phyloP scores from a whole-genome alignment of 805 yeast genomes.

The Phaffomyces antillensis region DNA sequence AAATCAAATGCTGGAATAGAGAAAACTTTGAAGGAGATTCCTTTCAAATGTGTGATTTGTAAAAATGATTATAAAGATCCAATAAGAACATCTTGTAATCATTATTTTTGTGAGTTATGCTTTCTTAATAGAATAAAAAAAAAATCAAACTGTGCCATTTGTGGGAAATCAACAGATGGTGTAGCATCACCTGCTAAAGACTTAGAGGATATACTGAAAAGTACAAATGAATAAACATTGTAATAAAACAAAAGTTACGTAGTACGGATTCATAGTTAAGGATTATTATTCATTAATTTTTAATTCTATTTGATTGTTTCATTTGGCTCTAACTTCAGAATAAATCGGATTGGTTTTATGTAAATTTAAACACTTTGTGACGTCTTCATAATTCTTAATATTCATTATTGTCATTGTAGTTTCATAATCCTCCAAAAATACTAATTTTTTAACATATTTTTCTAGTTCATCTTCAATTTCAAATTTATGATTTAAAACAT shows the following conservation, averaged over 20 bases:
- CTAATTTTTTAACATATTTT: conserved; percentile 9
- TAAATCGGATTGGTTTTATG: conserved; percentile 2
- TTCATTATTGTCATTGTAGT: conserved; percentile 5
- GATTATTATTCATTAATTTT: not conserved
- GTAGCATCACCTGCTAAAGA: conserved; percentile 46
- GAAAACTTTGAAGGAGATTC: conserved; percentile 29
- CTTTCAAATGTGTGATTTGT: conserved; percentile 60
- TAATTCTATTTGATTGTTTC: not conserved
- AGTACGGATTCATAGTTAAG: no score
- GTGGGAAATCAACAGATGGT: conserved; percentile 57
- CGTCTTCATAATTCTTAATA: not conserved
- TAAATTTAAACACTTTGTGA: not conserved
- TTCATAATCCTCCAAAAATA: conserved; percentile 16
- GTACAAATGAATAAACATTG: not conserved
- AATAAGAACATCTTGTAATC: conserved; percentile 53
- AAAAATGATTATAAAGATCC: conserved; percentile 47
- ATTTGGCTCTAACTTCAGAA: conserved; percentile 2
- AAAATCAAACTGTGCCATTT: conserved; percentile 44
- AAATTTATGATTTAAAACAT: not conserved
- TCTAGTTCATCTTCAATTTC: not conserved
- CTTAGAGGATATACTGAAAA: conserved; percentile 21
- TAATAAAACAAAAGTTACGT: no score
- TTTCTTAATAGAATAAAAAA: conserved; percentile 41
- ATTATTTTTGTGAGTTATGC: conserved; percentile 58
- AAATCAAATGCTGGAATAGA: conserved; percentile 17